Evolutionary conservation across 495 filamentous ascomycete genomes (phyloP), one percentile per base, ranked within the genome.

Genomic region (Talaromyces stipitatus): DNA sequence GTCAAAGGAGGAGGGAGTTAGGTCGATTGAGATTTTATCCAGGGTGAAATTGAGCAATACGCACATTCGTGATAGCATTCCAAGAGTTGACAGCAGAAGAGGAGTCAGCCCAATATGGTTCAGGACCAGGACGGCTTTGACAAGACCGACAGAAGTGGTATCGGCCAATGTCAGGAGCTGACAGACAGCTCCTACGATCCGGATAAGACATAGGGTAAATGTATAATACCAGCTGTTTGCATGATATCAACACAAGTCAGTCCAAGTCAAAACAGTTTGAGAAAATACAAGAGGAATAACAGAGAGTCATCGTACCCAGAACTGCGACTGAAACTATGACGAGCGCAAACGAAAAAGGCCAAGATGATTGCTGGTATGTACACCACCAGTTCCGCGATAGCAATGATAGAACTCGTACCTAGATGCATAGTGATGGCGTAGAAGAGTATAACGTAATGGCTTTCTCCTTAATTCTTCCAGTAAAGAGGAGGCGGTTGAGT

Each of bases 161-260:
- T 51, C 20, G 1, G 48, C 12, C 10, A n/a, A 29, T 32, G 48
- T 51, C 48, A 51, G 24, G 26, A 51, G 48, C 48, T n/a, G 48
- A 2, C 14, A 9, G 4, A 51, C 48, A 12, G 14, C 48, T 24
- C 48, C 48, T 12, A 51, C 20, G 8, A 51, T 30, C 10, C 48
- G 48, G 4, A 51, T 51, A 18, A 51, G 48, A 51, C 48, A n/a
- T 23, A 51, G 27, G 29, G 48, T 51, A 16, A 51, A 32, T 27
- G 48, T 51, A 26, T 51, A 51, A 51, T 51, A 51, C 48, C 48
- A 51, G 4, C 48, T 51, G 48, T 51, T 18, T 20, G 12, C 12
- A 47, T 47, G 22, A n/a, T n/a, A n/a, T n/a, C n/a, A n/a, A n/a
- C n/a, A n/a, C n/a, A n/a, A n/a, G n/a, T n/a, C n/a, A n/a, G n/a